These are phyloP conservation scores for Sporisorium reilianum DNA, from an alignment of 1,284 basidiomycete species.

Conservation along the genomic window DNA sequence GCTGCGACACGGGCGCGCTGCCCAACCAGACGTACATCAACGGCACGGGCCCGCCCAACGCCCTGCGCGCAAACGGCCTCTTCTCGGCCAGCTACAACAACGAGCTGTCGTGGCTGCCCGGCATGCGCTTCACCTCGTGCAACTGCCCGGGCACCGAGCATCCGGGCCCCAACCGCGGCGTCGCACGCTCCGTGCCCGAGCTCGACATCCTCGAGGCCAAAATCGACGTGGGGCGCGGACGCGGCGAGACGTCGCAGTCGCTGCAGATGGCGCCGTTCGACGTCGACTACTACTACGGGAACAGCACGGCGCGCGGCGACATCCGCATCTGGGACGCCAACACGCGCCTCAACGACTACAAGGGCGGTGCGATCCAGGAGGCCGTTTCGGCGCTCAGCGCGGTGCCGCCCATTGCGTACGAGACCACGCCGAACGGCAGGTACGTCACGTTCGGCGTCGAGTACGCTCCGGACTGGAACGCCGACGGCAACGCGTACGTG, in stretches of 20 bases:
- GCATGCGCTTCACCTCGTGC: slow-evolving; percentile 65
- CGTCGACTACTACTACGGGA: slow-evolving; percentile 60
- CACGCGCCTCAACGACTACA: slow-evolving; percentile 63
- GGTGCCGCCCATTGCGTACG: slow-evolving; percentile 60
- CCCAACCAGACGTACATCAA: slow-evolving; percentile 60
- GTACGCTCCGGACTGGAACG: slow-evolving; percentile 65
- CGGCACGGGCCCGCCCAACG: slow-evolving; percentile 55
- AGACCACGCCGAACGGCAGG: slow-evolving; percentile 24
- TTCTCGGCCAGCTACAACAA: slow-evolving; percentile 43
- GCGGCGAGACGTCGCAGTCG: slow-evolving; percentile 63
- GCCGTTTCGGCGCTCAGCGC: slow-evolving; percentile 62
- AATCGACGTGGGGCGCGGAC: slow-evolving; percentile 71
- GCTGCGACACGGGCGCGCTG: slow-evolving; percentile 67
- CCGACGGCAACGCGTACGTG: slow-evolving; percentile 52
- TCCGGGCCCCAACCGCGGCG: slow-evolving; percentile 58
- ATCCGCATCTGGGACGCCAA: slow-evolving; percentile 54
- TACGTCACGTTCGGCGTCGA: slow-evolving; percentile 67
- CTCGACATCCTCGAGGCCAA: slow-evolving; percentile 71
- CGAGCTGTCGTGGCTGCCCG: slow-evolving; percentile 58
- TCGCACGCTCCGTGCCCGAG: slow-evolving; percentile 68
- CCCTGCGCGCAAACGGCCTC: slow-evolving; percentile 42
- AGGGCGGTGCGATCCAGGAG: slow-evolving; percentile 66
- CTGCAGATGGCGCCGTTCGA: slow-evolving; percentile 69
- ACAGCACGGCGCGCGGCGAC: slow-evolving; percentile 34
- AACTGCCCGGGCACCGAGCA: slow-evolving; percentile 64